phyloP scores from a whole-genome alignment of 768 basidiomycete genomes.

The Royoungia palumana region DNA sequence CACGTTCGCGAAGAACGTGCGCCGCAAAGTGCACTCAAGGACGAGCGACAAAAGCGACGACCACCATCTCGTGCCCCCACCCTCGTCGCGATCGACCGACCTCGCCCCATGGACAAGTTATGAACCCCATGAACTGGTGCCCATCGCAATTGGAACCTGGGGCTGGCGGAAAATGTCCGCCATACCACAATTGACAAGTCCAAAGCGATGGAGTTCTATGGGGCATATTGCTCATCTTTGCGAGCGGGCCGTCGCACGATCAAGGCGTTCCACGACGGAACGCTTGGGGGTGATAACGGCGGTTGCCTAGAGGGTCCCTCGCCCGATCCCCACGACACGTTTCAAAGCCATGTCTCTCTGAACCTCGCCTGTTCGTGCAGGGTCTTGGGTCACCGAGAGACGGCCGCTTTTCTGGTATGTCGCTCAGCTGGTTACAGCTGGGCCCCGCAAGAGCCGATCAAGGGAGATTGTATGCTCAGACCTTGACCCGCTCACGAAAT shows the following conservation, averaged over 20 bases:
- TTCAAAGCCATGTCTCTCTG: conserved; percentile 36
- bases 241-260: not conserved
- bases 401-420: conserved; percentile 64
- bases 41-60: conserved; percentile 4
- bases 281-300: conserved; percentile 16
- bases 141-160: too few species aligned
- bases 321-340: conserved; percentile 54
- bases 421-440: conserved; percentile 53
- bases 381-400: conserved; percentile 41
- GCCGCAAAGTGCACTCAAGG: conserved; percentile 31
- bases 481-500: conserved; percentile 74
- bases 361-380: conserved; percentile 23
- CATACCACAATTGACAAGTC: too few species aligned
- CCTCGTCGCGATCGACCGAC: not conserved
- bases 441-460: conserved; percentile 60
- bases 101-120: too few species aligned
- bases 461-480: conserved; percentile 70
- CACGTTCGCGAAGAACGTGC: conserved; percentile 14
- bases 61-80: conserved; percentile 22
- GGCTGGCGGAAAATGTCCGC: too few species aligned
- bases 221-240: too few species aligned
- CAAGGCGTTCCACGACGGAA: conserved; percentile 13
- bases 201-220: too few species aligned
- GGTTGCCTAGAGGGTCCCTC: conserved; percentile 1
- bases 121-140: too few species aligned